Evolutionary conservation across 2,329 filamentous ascomycete species (phyloP).

Genomic region (Arachnomyces sp.): DNA sequence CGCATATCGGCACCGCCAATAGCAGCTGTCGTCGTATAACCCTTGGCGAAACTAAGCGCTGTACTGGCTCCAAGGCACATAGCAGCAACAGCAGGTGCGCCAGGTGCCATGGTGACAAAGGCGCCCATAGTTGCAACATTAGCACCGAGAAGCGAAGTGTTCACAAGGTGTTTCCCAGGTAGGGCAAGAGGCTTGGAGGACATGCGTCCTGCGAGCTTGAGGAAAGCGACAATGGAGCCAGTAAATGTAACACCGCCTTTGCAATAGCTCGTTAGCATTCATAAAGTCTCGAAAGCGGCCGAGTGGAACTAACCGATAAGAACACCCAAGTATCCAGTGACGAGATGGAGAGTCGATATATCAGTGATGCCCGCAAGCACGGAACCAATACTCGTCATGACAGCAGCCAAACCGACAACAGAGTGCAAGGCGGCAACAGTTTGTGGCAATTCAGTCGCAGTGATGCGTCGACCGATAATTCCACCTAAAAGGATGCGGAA

Average conservation of each 20-base stretch:
- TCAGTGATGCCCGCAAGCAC: slow-evolving; percentile 66
- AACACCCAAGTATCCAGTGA: slow-evolving; percentile 78
- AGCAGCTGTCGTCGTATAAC: slow-evolving; percentile 76
- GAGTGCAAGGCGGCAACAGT: slow-evolving; percentile 85
- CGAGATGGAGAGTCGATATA: slow-evolving; percentile 69
- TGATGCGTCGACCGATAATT: slow-evolving; percentile 76
- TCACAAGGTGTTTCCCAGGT: slow-evolving; percentile 67
- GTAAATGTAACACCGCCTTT: slow-evolving; percentile 76
- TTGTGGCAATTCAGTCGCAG: slow-evolving; percentile 78
- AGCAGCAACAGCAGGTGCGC: slow-evolving; percentile 68
- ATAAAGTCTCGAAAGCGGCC: not conserved
- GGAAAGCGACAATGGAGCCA: slow-evolving; percentile 78
- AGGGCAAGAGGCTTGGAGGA: slow-evolving; percentile 66
- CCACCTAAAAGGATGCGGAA: slow-evolving; percentile 42
- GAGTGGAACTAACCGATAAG: slow-evolving; percentile 52
- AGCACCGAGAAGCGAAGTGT: slow-evolving; percentile 62
- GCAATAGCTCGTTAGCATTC: slow-evolving; percentile 6
- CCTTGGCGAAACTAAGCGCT: slow-evolving; percentile 71
- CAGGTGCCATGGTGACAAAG: slow-evolving; percentile 73
- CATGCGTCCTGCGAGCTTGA: slow-evolving; percentile 78
- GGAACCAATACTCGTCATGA: slow-evolving; percentile 79
- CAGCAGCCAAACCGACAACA: slow-evolving; percentile 79
- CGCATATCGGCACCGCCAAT: slow-evolving; percentile 94
- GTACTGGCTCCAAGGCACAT: slow-evolving; percentile 69
- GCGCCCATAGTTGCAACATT: slow-evolving; percentile 78